These are phyloP conservation scores for Oenanthe javanica DNA, from an alignment of 140 eudicot genomes.

Conservation along the genomic window DNA sequence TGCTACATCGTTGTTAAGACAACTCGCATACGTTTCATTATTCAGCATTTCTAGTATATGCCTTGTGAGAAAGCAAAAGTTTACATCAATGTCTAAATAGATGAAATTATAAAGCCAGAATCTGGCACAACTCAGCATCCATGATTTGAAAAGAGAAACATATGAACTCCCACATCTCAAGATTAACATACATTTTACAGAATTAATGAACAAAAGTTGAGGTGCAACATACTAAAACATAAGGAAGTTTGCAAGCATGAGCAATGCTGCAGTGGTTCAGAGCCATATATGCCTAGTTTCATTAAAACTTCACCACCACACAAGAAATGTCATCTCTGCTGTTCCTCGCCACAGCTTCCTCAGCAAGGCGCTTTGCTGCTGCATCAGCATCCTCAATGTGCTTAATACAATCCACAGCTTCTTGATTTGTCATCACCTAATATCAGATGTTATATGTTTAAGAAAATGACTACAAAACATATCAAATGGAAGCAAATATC, in stretches of 20 bases:
- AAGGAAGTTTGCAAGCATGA: background rate
- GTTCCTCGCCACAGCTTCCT: conserved; percentile 52
- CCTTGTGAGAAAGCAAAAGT: no score
- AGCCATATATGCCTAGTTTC: conserved; percentile 10
- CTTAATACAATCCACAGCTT: conserved; percentile 65
- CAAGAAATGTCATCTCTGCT: conserved; percentile 65
- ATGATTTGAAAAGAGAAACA: background rate
- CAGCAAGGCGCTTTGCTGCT: conserved; percentile 57
- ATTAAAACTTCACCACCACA: conserved; percentile 57
- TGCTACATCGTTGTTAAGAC: background rate
- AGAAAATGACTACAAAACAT: background rate
- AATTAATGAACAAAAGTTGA: background rate
- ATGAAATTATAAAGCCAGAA: no score
- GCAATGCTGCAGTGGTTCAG: background rate
- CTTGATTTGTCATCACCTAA: conserved; percentile 81
- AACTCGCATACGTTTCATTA: no score
- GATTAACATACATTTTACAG: background rate
- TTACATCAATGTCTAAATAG: no score
- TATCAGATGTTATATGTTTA: background rate
- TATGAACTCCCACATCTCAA: background rate
- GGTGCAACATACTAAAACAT: background rate
- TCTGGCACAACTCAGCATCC: background rate
- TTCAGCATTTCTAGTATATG: no score
- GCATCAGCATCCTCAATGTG: conserved; percentile 43
- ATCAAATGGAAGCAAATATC: background rate